Evolutionary conservation across 2,329 filamentous ascomycete species (phyloP).

Genomic region (Hymenoscyphus salicellus): DNA sequence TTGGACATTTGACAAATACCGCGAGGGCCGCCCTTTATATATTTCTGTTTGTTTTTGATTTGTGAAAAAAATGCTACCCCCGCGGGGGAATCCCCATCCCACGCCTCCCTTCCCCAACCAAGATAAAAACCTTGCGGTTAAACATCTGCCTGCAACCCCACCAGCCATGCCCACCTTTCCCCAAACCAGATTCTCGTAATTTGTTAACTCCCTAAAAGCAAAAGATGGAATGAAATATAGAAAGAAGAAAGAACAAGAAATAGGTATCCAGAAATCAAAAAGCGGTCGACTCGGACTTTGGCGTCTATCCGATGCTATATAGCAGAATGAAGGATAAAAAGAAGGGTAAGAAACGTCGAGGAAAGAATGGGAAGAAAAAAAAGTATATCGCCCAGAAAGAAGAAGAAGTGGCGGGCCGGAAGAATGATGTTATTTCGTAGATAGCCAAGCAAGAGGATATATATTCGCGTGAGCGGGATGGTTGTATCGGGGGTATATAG

Average conservation of each 20-base stretch:
- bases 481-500: constrained; percentile 32
- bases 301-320: too few species aligned
- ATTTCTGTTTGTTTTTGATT: not conserved
- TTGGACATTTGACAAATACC: constrained; percentile 26
- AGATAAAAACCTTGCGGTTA: too few species aligned
- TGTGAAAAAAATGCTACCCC: not conserved
- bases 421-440: not conserved
- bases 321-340: not conserved
- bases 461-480: constrained; percentile 34
- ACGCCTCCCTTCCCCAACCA: too few species aligned
- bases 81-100: too few species aligned
- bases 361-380: not conserved
- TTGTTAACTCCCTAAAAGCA: too few species aligned
- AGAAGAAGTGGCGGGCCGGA: not conserved
- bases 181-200: too few species aligned
- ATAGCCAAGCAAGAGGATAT: constrained; percentile 14
- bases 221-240: not conserved
- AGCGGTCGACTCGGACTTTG: too few species aligned
- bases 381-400: not conserved
- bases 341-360: not conserved
- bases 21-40: not conserved
- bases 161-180: too few species aligned
- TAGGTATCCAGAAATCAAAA: too few species aligned
- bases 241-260: not conserved
- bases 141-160: too few species aligned